Evolutionary conservation across 306 rosid genomes (phyloP).

Genomic region (Casuarina glauca): DNA sequence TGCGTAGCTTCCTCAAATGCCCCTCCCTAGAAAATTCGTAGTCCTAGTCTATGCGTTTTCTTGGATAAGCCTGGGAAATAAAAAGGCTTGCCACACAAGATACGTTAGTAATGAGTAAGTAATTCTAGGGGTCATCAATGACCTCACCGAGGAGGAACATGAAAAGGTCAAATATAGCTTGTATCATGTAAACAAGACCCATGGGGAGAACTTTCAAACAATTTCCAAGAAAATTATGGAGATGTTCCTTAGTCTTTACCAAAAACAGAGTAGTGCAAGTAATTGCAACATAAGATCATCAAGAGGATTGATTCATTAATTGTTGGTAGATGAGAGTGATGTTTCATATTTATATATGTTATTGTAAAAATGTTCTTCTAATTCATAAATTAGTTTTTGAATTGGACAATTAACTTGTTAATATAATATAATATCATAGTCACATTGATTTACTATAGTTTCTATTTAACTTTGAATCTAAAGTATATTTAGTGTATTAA

Average conservation of each 20-base stretch:
- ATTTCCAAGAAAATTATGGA: slow-evolving; percentile 1
- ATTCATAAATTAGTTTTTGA: no score
- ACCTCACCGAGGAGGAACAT: slow-evolving; percentile 23
- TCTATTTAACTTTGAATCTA: no score
- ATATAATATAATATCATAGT: no score
- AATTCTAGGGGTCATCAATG: slow-evolving; percentile 6
- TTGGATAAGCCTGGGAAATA: background rate
- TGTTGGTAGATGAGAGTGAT: no score
- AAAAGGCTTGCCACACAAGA: slow-evolving; percentile 17
- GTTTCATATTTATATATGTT: no score
- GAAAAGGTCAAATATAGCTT: slow-evolving; percentile 3
- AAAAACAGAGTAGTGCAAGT: background rate
- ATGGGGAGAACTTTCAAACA: no score
- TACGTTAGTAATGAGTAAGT: background rate
- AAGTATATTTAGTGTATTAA: no score
- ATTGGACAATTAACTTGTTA: no score
- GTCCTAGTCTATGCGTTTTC: background rate
- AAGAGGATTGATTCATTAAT: no score
- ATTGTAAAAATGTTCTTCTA: no score
- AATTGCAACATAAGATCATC: background rate
- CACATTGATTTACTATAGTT: no score
- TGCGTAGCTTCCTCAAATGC: slow-evolving; percentile 2
- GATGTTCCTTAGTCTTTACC: background rate
- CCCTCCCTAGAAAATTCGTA: background rate
- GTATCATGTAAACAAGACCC: background rate